Evolutionary conservation across 257 asterid species (phyloP).

Genomic region (Ligustrum vulgare): DNA sequence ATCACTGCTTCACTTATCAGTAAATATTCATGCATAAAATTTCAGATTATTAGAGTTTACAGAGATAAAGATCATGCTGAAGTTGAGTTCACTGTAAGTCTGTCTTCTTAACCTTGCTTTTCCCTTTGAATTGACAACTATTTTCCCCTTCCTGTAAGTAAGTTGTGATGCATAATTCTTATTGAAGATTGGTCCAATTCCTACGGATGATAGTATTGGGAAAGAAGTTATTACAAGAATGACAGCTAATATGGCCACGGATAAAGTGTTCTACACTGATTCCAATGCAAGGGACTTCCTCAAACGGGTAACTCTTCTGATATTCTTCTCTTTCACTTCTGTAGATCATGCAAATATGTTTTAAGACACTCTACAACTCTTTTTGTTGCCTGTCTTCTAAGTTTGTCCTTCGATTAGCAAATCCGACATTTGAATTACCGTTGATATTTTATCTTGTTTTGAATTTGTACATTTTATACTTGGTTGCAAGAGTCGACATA

Average conservation of each 20-base stretch:
- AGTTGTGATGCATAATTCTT: slow-evolving; percentile 14
- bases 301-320: slow-evolving; percentile 53
- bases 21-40: slow-evolving; percentile 10
- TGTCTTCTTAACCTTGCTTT: background rate
- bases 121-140: background rate
- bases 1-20: background rate
- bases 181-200: slow-evolving; percentile 80
- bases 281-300: slow-evolving; percentile 92
- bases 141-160: background rate
- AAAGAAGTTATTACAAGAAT: slow-evolving; percentile 83
- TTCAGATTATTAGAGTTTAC: slow-evolving; percentile 73
- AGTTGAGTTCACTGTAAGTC: slow-evolving; percentile 77
- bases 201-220: slow-evolving; percentile 62
- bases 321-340: slow-evolving; percentile 5
- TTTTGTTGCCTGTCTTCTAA: background rate
- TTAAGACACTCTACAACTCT: background rate
- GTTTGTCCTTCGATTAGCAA: background rate
- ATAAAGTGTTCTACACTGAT: slow-evolving; percentile 71
- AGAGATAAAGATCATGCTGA: slow-evolving; percentile 84
- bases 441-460: too few species aligned
- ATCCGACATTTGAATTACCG: background rate
- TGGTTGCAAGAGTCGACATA: too few species aligned
- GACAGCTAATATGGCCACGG: slow-evolving; percentile 65
- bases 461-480: too few species aligned
- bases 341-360: background rate